Base-by-base conservation (phyloP, 441 rosid genomes). In the Aquilaria agallochum region DNA sequence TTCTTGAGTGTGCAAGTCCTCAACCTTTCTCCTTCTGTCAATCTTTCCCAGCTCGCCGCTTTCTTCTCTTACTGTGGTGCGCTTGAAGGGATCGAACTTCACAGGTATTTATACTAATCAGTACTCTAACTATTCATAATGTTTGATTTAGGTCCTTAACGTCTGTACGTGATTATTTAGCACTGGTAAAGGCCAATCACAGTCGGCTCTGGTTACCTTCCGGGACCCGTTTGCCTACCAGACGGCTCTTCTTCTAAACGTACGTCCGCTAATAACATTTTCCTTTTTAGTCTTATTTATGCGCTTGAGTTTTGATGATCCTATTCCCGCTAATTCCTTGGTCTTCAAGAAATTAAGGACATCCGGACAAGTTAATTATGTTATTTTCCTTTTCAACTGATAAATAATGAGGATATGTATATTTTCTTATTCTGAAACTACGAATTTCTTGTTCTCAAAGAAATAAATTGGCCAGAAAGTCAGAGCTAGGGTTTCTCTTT, bases 61-160 rank as follows among this genome's bases (percentile, higher is more conserved):
- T 75, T 68, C 63, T 80, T 80, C 76, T 74, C 82, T 7, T 70
- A 65, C 57, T 80, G 81, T 31, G 81, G 81, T 52, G 71, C 56
- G 52, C 73, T 80, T 9, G 68, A 74, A 6, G 61, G 68, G 57
- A 70, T 77, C 57, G 61, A 44, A 54, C 69, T 80, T 63, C 59
- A 20, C 15, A 56, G 62, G 78, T 68, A 71, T 59, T 15, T 14
- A 0, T 20, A 20, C 27, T 40, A 61, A 48, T 9, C 59, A 36
- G 55, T 34, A 10, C 11, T 49, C n/a, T 47, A 20, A 48, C 30
- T 48, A 20, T 47, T 49, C 10, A 33, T 55, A 32, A 40, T 31
- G n/a, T 52, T 2, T 11, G n/a, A 13, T 48, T 10, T 31, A 10
- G 4, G 12, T 11, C 30, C 27, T 13, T 10, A 31, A 32, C 55